phyloP scores from a whole-genome alignment of 345 rosid species.

The Linum usitatissimum region DNA sequence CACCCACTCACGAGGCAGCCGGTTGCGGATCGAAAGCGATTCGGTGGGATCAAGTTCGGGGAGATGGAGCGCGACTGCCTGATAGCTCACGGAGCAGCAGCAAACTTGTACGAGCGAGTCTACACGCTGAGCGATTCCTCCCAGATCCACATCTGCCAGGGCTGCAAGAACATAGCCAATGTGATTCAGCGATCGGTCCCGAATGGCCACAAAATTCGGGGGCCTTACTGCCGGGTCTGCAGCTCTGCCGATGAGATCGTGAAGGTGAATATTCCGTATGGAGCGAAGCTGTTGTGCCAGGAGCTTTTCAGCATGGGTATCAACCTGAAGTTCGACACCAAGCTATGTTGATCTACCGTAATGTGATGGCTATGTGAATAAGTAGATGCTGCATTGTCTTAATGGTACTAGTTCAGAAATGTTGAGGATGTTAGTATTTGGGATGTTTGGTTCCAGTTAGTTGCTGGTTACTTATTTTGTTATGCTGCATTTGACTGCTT shows the following conservation, averaged over 20 bases:
- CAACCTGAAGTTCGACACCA: constrained; percentile 48
- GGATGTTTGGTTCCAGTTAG: no score
- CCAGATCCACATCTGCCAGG: constrained; percentile 61
- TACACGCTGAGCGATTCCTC: constrained; percentile 72
- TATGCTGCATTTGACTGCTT: no score
- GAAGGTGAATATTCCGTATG: constrained; percentile 57
- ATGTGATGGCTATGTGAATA: no score
- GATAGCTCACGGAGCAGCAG: constrained; percentile 75
- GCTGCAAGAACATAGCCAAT: constrained; percentile 45
- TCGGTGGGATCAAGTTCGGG: constrained; percentile 80
- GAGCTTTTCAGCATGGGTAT: constrained; percentile 90
- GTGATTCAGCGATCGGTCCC: constrained; percentile 52
- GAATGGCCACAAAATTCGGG: constrained; percentile 62
- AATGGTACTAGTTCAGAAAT: no score
- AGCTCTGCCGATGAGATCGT: constrained; percentile 52
- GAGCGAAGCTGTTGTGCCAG: constrained; percentile 64
- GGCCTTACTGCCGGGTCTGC: constrained; percentile 64
- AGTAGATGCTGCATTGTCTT: no score
- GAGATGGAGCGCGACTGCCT: constrained; percentile 94
- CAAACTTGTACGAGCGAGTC: constrained; percentile 73
- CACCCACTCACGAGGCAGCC: constrained; percentile 91
- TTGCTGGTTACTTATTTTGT: no score
- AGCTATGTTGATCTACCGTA: constrained; percentile 27
- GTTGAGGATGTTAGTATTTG: no score
- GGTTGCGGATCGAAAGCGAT: constrained; percentile 75